Percentiles rank a stretch among this genome's conserved stretches.
phyloP scores from a whole-genome alignment of 179 eudicot genomes.

The Spinacia oleracea region DNA sequence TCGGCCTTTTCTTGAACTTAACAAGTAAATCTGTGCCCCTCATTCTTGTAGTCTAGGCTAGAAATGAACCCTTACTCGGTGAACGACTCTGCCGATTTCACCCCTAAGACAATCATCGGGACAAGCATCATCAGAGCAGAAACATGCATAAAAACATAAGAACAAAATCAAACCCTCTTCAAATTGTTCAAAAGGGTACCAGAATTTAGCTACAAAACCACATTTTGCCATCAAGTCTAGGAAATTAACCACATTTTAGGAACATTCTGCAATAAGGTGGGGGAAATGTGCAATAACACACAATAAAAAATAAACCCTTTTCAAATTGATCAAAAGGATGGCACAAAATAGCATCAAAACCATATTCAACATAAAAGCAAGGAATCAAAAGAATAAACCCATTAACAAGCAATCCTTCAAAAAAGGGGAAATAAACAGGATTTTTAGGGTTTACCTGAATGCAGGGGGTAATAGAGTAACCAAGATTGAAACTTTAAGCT shows the following conservation, averaged over 20 bases:
- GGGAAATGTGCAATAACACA: not conserved
- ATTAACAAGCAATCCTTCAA: slow-evolving; percentile 47
- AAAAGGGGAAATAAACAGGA: slow-evolving; percentile 25
- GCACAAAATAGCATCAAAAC: slow-evolving; percentile 19
- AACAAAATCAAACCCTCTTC: slow-evolving; percentile 25
- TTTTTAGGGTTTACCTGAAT: slow-evolving; percentile 43
- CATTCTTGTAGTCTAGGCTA: slow-evolving; percentile 33
- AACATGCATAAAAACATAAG: slow-evolving; percentile 26
- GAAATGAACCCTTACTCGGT: slow-evolving; percentile 19
- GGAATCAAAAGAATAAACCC: slow-evolving; percentile 52
- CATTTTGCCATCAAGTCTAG: not conserved
- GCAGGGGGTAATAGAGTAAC: slow-evolving; percentile 30
- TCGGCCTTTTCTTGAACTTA: slow-evolving; percentile 36
- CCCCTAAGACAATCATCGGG: slow-evolving; percentile 35
- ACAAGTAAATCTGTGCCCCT: slow-evolving; percentile 37
- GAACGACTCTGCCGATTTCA: slow-evolving; percentile 30
- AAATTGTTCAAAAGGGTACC: slow-evolving; percentile 27
- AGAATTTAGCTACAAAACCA: slow-evolving; percentile 11
- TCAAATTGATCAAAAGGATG: slow-evolving; percentile 27
- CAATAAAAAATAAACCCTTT: slow-evolving; percentile 22
- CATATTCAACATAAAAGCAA: slow-evolving; percentile 22
- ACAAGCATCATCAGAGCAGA: slow-evolving; percentile 30
- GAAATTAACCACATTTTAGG: not conserved
- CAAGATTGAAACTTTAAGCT: slow-evolving; percentile 36
- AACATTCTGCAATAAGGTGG: slow-evolving; percentile 18